Conservation (phyloP, 495 filamentous ascomycete genomes). For the Penicillium pancosmium region DNA sequence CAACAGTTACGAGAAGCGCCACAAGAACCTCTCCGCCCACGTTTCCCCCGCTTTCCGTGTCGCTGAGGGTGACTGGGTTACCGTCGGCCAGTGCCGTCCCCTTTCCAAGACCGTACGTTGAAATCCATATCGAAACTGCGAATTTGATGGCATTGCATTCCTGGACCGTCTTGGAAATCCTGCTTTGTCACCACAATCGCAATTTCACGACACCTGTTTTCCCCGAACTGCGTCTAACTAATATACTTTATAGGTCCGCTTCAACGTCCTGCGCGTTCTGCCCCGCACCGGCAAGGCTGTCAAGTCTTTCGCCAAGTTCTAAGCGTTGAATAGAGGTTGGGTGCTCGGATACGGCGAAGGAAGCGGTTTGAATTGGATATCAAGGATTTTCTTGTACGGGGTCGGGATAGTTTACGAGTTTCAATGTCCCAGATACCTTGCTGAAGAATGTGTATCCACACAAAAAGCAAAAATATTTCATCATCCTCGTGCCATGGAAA, state of each 20-base stretch:
- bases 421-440: conserved; percentile 53
- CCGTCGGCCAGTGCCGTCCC: conserved; percentile 98
- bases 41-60: conserved; percentile 99
- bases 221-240: conserved; percentile 24
- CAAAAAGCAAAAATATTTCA: conserved; percentile 50
- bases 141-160: neutral
- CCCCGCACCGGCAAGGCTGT: conserved; percentile 94
- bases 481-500: conserved; percentile 39
- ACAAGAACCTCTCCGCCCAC: conserved; percentile 99
- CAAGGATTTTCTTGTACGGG: conserved; percentile 44
- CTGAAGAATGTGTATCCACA: conserved; percentile 52
- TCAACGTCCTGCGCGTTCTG: conserved; percentile 98
- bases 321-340: conserved; percentile 46
- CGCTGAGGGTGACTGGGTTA: conserved; percentile 97
- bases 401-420: conserved; percentile 54
- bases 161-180: neutral
- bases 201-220: neutral
- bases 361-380: conserved; percentile 50
- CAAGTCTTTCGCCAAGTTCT: conserved; percentile 99
- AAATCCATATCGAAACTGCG: neutral
- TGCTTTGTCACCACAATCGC: neutral
- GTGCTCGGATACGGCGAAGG: conserved; percentile 46
- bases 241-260: conserved; percentile 71
- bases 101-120: conserved; percentile 95
- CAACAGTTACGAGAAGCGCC: conserved; percentile 98